Evolutionary conservation across 306 rosid genomes (phyloP).

Genomic region (Senna tora): DNA sequence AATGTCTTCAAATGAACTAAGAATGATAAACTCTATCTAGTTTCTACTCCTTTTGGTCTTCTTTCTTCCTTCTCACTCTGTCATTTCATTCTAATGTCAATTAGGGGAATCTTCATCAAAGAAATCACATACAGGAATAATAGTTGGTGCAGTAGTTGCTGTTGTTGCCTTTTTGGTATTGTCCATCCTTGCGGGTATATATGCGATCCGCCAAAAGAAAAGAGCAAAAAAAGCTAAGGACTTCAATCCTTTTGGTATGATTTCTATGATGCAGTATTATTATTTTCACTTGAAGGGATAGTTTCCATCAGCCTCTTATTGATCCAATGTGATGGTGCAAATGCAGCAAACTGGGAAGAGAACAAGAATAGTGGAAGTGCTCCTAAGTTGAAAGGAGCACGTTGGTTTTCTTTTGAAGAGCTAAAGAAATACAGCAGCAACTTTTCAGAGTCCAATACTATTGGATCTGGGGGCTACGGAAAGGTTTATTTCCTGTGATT

Average conservation of each 20-base stretch:
- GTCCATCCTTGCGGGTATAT: conserved; percentile 54
- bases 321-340: conserved; percentile 28
- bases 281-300: conserved; percentile 25
- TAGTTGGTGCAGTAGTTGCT: conserved; percentile 68
- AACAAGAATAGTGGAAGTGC: conserved; percentile 43
- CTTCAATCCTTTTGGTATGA: conserved; percentile 52
- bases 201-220: conserved; percentile 61
- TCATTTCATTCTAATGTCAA: background rate
- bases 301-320: conserved; percentile 26
- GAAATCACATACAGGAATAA: conserved; percentile 39
- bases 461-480: conserved; percentile 80
- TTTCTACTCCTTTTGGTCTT: background rate
- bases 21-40: conserved; percentile 14
- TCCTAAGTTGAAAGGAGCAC: conserved; percentile 68
- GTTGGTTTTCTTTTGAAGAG: conserved; percentile 73
- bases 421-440: conserved; percentile 59
- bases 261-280: background rate
- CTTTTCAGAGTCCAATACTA: conserved; percentile 31
- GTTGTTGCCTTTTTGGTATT: conserved; percentile 53
- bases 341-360: conserved; percentile 56
- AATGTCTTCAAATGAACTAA: conserved; percentile 18
- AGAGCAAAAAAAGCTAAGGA: conserved; percentile 49
- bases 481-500: conserved; percentile 45
- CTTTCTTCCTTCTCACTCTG: conserved; percentile 32
- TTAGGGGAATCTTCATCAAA: conserved; percentile 38